Conservation (phyloP, 192 early-diverging fungal genomes). For the Umbelopsis sp. region DNA sequence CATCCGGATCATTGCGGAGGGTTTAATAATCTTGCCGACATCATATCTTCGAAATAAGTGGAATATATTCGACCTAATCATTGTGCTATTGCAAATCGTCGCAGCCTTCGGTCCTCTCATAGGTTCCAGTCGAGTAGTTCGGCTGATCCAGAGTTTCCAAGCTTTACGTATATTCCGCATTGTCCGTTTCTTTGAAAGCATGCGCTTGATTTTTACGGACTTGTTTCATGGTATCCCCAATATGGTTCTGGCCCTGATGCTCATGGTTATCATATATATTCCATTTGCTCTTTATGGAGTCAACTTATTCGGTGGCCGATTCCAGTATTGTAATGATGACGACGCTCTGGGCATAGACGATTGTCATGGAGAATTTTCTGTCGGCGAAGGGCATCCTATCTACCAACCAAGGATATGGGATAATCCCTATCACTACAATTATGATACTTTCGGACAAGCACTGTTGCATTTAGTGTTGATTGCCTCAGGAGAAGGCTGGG, state of each 20-base stretch:
- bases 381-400: slow-evolving; percentile 11
- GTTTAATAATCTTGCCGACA: slow-evolving; percentile 24
- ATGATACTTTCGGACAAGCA: slow-evolving; percentile 24
- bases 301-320: slow-evolving; percentile 29
- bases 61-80: slow-evolving; percentile 26
- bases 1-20: slow-evolving; percentile 25
- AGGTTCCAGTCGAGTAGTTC: not conserved
- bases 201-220: slow-evolving; percentile 26
- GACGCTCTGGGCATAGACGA: not conserved
- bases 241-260: slow-evolving; percentile 21
- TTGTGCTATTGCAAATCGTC: slow-evolving; percentile 12
- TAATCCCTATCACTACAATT: slow-evolving; percentile 34
- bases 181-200: slow-evolving; percentile 23
- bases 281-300: slow-evolving; percentile 38
- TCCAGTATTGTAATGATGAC: slow-evolving; percentile 25
- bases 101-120: slow-evolving; percentile 14
- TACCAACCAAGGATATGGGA: slow-evolving; percentile 26
- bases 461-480: slow-evolving; percentile 30
- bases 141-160: not conserved
- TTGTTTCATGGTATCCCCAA: slow-evolving; percentile 33
- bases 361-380: slow-evolving; percentile 26
- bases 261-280: slow-evolving; percentile 31
- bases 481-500: slow-evolving; percentile 38
- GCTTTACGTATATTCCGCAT: slow-evolving; percentile 24
- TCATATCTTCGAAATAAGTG: slow-evolving; percentile 30